Base-by-base conservation (phyloP, 345 rosid species). In the Arabis alpina region DNA sequence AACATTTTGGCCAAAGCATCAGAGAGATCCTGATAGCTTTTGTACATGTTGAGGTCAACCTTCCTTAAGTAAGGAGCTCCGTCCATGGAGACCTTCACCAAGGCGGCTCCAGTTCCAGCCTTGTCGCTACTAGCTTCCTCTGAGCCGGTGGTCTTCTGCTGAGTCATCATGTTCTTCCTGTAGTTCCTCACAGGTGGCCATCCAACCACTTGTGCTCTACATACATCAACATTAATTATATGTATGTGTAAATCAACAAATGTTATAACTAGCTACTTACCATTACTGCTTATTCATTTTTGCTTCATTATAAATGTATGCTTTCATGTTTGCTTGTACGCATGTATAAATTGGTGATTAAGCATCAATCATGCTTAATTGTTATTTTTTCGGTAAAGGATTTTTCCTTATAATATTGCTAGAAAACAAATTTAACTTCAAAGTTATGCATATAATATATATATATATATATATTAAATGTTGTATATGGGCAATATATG, bases 151-250 rank as follows among this genome's bases (percentile, higher is more conserved):
- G 49, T 83, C 78, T 85, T 87, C 67, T 92, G 85, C 30, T 70
- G 70, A 39, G 88, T 83, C 92, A 93, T 86, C 10, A 87, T 66
- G 83, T 93, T 93, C 91, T 87, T 93, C 80, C 98, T 74, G 80
- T 86, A 93, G 25, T 89, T 84, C 68, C 98, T 74, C 75, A 93
- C 97, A 8, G 98, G 97, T 58, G 98, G 98, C 98, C 98, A 93
- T 41, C 98, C 98, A 65, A 93, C 92, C 13, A 93, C 93, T 75
- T 93, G 97, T 13, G 89, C 84, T 82, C 97, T 93, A 73, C 69
- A 42, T 50, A 64, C 49, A 61, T 53, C 41, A 41, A 28, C 52
- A 69, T 37, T 41, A 37, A 12, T 43, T 39, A 28, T 28, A 11
- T 3, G 15, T 34, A 24, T 45, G 2, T 24, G 57, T 72, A 10